These are phyloP conservation scores for Scorias spongiosa DNA, from an alignment of 2,329 filamentous ascomycete genomes.

Conservation along the genomic window DNA sequence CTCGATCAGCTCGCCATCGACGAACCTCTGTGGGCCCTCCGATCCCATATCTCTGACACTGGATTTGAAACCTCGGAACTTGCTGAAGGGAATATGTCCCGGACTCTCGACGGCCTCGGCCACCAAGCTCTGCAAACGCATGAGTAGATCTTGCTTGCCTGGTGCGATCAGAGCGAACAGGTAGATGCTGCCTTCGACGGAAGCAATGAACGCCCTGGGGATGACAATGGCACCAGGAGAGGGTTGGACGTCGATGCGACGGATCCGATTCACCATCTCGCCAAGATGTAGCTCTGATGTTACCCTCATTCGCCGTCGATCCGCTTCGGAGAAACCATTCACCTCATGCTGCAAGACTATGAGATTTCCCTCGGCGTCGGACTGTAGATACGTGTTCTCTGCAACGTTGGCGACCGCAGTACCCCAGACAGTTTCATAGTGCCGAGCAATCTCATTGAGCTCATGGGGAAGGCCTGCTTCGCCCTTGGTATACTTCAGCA, in stretches of 20 bases:
- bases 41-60: slow-evolving; percentile 44
- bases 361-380: slow-evolving; percentile 78
- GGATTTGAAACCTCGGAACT: slow-evolving; percentile 71
- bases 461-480: slow-evolving; percentile 38
- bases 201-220: slow-evolving; percentile 76
- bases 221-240: slow-evolving; percentile 52
- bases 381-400: slow-evolving; percentile 61
- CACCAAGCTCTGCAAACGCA: slow-evolving; percentile 63
- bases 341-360: slow-evolving; percentile 61
- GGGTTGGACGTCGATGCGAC: slow-evolving; percentile 53
- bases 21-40: slow-evolving; percentile 68
- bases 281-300: slow-evolving; percentile 74
- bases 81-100: slow-evolving; percentile 60
- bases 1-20: slow-evolving; percentile 87
- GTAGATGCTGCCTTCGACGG: slow-evolving; percentile 84
- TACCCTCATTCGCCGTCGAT: slow-evolving; percentile 53
- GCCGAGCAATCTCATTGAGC: slow-evolving; percentile 60
- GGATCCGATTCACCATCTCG: slow-evolving; percentile 85
- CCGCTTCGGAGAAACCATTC: slow-evolving; percentile 58
- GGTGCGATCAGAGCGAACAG: slow-evolving; percentile 69
- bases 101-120: slow-evolving; percentile 50
- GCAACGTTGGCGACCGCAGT: slow-evolving; percentile 63
- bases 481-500: slow-evolving; percentile 55
- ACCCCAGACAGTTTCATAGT: slow-evolving; percentile 69
- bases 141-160: slow-evolving; percentile 59